Evolutionary conservation across 2,329 filamentous ascomycete genomes (phyloP).

Genomic region (Hypoxylon sp.): DNA sequence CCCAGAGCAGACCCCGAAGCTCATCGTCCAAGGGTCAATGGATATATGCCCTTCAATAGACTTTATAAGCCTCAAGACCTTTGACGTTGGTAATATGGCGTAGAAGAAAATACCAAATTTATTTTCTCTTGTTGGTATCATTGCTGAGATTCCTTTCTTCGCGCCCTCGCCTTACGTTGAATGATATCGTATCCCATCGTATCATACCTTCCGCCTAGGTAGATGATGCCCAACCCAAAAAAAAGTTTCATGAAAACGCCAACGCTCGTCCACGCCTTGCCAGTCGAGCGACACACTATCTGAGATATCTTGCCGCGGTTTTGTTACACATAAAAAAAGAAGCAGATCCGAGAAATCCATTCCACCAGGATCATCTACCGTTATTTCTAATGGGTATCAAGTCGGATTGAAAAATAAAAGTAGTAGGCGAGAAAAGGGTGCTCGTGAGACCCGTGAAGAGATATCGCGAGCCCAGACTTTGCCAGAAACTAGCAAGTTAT

Average conservation of each 20-base stretch:
- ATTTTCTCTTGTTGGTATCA: conserved; percentile 35
- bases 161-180: conserved; percentile 34
- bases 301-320: conserved; percentile 25
- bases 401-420: conserved; percentile 6
- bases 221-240: conserved; percentile 37
- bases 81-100: conserved; percentile 5
- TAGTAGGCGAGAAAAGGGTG: conserved; percentile 6
- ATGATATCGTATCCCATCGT: conserved; percentile 47
- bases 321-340: conserved; percentile 39
- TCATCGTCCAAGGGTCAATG: conserved; percentile 9
- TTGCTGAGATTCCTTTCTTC: conserved; percentile 43
- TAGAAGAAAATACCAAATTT: conserved; percentile 18
- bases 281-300: conserved; percentile 25
- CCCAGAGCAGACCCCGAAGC: conserved; percentile 1
- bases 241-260: conserved; percentile 46
- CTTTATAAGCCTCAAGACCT: conserved; percentile 9
- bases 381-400: conserved; percentile 15
- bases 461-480: no score
- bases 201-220: conserved; percentile 46
- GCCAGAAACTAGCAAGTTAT: no score
- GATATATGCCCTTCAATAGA: conserved; percentile 20
- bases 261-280: conserved; percentile 40
- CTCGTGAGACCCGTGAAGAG: conserved; percentile 4
- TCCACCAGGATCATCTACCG: conserved; percentile 12
- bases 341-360: conserved; percentile 20